phyloP scores from a whole-genome alignment of 345 rosid species.

The Eucalyptus melliodora region DNA sequence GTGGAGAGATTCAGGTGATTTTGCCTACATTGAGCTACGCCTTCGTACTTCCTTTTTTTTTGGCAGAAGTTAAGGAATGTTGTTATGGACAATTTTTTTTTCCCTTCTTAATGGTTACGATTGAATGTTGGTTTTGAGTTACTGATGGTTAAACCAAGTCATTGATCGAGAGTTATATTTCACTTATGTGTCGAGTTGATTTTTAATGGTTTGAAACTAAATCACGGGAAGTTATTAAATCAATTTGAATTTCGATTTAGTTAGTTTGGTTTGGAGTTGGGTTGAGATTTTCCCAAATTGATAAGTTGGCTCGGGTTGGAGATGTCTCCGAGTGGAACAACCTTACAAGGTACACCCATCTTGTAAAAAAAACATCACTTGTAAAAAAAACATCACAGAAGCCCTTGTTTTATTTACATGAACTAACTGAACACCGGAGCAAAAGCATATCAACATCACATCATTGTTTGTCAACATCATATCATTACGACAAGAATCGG shows the following conservation, averaged over 20 bases:
- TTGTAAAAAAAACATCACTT: too few species aligned
- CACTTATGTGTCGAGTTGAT: not conserved
- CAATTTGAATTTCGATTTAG: not conserved
- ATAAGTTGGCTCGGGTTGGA: not conserved
- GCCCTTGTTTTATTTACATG: too few species aligned
- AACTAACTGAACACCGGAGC: too few species aligned
- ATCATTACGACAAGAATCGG: too few species aligned
- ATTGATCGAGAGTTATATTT: not conserved
- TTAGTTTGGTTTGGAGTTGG: not conserved
- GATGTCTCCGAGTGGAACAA: rapidly evolving
- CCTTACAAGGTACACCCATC: not conserved
- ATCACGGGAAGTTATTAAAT: not conserved
- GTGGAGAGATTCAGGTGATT: too few species aligned
- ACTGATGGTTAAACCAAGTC: not conserved
- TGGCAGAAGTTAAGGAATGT: too few species aligned
- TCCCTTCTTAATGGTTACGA: not conserved
- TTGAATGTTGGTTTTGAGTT: not conserved
- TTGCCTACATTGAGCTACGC: too few species aligned
- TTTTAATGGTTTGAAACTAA: not conserved
- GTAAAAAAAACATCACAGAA: too few species aligned
- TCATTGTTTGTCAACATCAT: too few species aligned
- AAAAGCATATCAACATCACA: too few species aligned
- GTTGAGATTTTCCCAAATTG: not conserved
- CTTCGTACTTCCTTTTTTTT: too few species aligned
- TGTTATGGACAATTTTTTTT: too few species aligned